Percentiles rank a stretch among this genome's conserved stretches.
These are phyloP conservation scores for Aspergillus sp. DNA, from an alignment of 2,329 filamentous ascomycete species.

Conservation along the genomic window DNA sequence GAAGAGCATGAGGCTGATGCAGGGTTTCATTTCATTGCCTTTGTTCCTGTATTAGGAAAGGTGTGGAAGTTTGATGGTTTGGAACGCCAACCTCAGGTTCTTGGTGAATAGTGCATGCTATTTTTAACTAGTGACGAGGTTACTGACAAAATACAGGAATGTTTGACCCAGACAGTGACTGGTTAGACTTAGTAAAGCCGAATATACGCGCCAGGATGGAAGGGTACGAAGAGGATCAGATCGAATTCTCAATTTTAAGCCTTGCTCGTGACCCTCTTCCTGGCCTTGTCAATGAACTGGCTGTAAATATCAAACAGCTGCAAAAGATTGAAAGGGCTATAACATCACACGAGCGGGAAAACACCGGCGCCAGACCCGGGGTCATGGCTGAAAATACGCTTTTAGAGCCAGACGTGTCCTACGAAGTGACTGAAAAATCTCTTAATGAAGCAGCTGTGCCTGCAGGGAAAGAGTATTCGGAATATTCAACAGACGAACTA, in stretches of 20 bases:
- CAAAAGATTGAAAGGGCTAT: constrained; percentile 36
- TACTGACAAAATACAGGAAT: constrained; percentile 29
- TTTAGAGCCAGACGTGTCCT: constrained; percentile 38
- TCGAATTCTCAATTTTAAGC: constrained; percentile 77
- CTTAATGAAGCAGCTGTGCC: constrained; percentile 36
- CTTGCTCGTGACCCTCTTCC: constrained; percentile 67
- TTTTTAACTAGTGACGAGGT: neutral
- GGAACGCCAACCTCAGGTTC: constrained; percentile 65
- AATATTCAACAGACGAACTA: constrained; percentile 30
- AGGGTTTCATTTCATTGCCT: constrained; percentile 85
- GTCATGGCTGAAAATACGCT: constrained; percentile 23
- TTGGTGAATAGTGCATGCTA: constrained; percentile 47
- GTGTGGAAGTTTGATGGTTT: constrained; percentile 91
- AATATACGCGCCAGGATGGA: constrained; percentile 68
- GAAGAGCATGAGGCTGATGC: constrained; percentile 56
- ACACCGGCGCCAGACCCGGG: neutral
- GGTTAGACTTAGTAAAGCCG: constrained; percentile 65
- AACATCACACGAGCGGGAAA: neutral
- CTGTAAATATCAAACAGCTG: constrained; percentile 48
- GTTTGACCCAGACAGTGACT: constrained; percentile 53
- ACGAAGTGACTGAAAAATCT: constrained; percentile 30
- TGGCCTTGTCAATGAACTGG: constrained; percentile 45
- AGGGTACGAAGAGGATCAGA: constrained; percentile 62
- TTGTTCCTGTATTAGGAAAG: constrained; percentile 70
- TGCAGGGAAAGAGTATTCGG: constrained; percentile 23